These are phyloP conservation scores for Pisolithus marmoratus DNA, from an alignment of 768 basidiomycete species.

Conservation along the genomic window DNA sequence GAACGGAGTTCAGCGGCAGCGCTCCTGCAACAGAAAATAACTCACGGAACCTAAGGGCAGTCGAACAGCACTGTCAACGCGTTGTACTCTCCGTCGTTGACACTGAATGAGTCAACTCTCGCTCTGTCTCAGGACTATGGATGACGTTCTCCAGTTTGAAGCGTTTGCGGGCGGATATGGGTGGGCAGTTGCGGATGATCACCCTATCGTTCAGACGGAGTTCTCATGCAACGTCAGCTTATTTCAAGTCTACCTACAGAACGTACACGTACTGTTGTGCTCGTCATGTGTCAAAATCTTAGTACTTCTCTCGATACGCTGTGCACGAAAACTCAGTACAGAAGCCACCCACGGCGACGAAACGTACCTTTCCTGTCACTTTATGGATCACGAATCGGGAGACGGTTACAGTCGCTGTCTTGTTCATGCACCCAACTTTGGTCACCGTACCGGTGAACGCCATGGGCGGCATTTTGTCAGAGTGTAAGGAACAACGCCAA, in stretches of 20 bases:
- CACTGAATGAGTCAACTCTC: constrained; percentile 31
- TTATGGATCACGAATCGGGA: constrained; percentile 68
- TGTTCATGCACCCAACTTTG: constrained; percentile 77
- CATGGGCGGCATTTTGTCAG: constrained; percentile 66
- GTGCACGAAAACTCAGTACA: constrained; percentile 3
- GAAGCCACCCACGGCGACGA: not conserved
- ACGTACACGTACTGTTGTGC: constrained; percentile 48
- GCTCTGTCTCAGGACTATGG: constrained; percentile 63
- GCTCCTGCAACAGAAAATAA: not conserved
- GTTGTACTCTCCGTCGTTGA: not conserved
- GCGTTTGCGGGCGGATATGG: constrained; percentile 71
- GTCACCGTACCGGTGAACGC: constrained; percentile 69
- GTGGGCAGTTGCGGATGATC: constrained; percentile 75
- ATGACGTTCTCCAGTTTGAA: constrained; percentile 67
- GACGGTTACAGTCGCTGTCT: constrained; percentile 81
- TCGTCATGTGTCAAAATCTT: constrained; percentile 78
- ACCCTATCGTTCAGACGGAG: constrained; percentile 67
- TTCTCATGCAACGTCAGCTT: constrained; percentile 32
- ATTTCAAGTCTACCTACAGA: not conserved
- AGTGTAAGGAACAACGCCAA: not conserved
- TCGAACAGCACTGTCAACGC: not conserved
- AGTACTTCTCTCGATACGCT: constrained; percentile 72
- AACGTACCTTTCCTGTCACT: constrained; percentile 67
- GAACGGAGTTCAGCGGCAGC: not conserved
- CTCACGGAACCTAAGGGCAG: constrained; percentile 1